A percentile compares a stretch with the other conserved stretches of the same genome.
These are phyloP conservation scores for Eucalyptus cloeziana DNA, from an alignment of 345 rosid species.

Conservation along the genomic window DNA sequence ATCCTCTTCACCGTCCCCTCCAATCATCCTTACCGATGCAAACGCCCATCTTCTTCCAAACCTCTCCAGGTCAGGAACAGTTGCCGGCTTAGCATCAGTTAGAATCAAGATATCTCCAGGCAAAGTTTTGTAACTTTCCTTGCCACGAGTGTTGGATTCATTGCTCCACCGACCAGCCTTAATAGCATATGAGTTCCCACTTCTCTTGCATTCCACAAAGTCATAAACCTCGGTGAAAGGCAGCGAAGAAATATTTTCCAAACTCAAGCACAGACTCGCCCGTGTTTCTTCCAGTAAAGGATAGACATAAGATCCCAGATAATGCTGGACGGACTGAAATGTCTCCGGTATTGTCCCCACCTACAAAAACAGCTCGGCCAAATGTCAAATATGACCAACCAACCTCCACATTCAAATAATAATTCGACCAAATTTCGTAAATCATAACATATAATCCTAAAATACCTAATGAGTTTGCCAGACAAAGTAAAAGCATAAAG, in stretches of 20 bases:
- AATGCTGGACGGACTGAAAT: conserved; percentile 13
- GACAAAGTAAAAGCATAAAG: not conserved
- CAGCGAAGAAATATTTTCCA: conserved; percentile 11
- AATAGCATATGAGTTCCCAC: not conserved
- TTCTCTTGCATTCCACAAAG: not conserved
- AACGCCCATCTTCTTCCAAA: conserved; percentile 12
- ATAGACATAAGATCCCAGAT: conserved; percentile 8
- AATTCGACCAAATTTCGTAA: not conserved
- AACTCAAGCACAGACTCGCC: conserved; percentile 7
- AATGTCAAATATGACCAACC: not conserved
- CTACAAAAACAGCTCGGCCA: not conserved
- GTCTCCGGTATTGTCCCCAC: conserved; percentile 18
- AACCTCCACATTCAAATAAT: not conserved
- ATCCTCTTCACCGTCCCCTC: not conserved
- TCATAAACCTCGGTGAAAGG: conserved; percentile 17
- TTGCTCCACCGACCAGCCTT: conserved; percentile 24
- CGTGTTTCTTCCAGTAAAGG: conserved; percentile 46
- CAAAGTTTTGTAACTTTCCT: conserved; percentile 24
- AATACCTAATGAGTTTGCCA: not conserved
- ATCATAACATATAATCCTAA: not conserved
- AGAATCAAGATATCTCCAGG: conserved; percentile 29
- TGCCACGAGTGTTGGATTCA: not conserved
- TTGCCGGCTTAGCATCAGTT: conserved; percentile 14
- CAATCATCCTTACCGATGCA: conserved; percentile 1
- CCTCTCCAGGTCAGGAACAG: conserved; percentile 17